phyloP scores from a whole-genome alignment of 2,329 filamentous ascomycete genomes.

The Helotiales sp. region DNA sequence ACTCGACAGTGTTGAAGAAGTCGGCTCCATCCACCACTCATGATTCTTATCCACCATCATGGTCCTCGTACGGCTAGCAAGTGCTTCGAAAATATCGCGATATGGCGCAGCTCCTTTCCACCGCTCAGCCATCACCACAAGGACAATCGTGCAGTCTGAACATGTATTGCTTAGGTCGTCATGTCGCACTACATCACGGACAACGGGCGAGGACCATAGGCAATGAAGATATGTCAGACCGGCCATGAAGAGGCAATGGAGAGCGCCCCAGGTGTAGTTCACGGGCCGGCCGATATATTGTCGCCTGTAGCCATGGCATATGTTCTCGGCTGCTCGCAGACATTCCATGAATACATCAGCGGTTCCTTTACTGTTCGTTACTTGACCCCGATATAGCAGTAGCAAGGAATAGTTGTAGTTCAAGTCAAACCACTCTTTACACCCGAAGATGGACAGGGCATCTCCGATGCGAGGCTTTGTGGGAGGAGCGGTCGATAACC shows the following conservation, averaged over 20 bases:
- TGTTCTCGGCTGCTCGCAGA: neutral
- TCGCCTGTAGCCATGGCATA: neutral
- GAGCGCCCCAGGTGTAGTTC: conserved; percentile 26
- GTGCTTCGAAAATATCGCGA: conserved; percentile 37
- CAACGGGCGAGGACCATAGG: conserved; percentile 34
- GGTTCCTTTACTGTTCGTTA: neutral
- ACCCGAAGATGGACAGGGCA: neutral
- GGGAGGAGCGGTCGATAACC: neutral
- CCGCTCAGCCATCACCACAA: conserved; percentile 36
- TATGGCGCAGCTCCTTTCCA: conserved; percentile 36
- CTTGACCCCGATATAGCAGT: neutral
- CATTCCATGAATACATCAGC: neutral
- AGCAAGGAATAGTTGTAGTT: neutral
- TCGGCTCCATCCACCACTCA: neutral
- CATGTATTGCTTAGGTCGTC: conserved; percentile 30
- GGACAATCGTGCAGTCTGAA: conserved; percentile 34
- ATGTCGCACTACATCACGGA: conserved; percentile 12
- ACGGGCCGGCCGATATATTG: neutral
- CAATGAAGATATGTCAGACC: conserved; percentile 36
- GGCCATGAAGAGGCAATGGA: conserved; percentile 29
- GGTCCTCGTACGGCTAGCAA: conserved; percentile 28
- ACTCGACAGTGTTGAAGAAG: neutral
- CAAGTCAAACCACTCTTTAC: neutral
- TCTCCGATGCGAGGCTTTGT: neutral
- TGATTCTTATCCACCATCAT: conserved; percentile 14